Conservation (phyloP, 2,329 filamentous ascomycete species). For the Chrysoporthe puriensis region DNA sequence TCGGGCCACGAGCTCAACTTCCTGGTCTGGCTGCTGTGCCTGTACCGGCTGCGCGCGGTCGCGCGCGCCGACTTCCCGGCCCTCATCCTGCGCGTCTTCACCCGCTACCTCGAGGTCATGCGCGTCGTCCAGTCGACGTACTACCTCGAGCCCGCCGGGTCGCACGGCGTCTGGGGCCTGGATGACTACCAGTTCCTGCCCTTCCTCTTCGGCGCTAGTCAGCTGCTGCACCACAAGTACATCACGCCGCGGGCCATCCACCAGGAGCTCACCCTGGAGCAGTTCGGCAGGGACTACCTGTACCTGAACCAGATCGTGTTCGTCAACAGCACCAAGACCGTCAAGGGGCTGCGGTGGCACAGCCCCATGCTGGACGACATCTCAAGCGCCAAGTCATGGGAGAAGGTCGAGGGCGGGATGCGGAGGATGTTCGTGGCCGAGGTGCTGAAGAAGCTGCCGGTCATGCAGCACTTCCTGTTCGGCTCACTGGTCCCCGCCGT, state of each 20-base stretch:
- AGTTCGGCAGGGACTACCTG: constrained; percentile 80
- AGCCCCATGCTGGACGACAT: constrained; percentile 99
- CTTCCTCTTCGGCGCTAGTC: constrained; percentile 91
- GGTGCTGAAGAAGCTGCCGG: constrained; percentile 88
- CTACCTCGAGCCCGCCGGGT: constrained; percentile 95
- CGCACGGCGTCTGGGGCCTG: constrained; percentile 95
- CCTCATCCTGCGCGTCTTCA: constrained; percentile 78
- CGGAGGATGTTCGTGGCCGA: constrained; percentile 94
- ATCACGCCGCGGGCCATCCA: constrained; percentile 83
- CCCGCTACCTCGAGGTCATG: constrained; percentile 84
- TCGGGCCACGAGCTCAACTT: constrained; percentile 98
- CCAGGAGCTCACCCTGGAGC: constrained; percentile 83
- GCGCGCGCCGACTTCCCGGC: constrained; percentile 68
- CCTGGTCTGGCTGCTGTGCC: constrained; percentile 91
- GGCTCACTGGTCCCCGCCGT: constrained; percentile 80
- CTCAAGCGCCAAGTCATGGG: constrained; percentile 84
- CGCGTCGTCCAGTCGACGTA: constrained; percentile 86
- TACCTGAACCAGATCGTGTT: constrained; percentile 93
- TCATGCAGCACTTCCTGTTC: constrained; percentile 99
- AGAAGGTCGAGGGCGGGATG: constrained; percentile 94
- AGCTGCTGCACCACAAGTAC: constrained; percentile 82
- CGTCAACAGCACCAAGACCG: constrained; percentile 95
- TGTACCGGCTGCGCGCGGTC: constrained; percentile 77
- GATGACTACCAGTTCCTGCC: constrained; percentile 98
- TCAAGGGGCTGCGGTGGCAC: constrained; percentile 93